A percentile compares a stretch with the other conserved stretches of the same genome.
phyloP scores from a whole-genome alignment of 352 stramenopile species.

The Phytophthora quininea region DNA sequence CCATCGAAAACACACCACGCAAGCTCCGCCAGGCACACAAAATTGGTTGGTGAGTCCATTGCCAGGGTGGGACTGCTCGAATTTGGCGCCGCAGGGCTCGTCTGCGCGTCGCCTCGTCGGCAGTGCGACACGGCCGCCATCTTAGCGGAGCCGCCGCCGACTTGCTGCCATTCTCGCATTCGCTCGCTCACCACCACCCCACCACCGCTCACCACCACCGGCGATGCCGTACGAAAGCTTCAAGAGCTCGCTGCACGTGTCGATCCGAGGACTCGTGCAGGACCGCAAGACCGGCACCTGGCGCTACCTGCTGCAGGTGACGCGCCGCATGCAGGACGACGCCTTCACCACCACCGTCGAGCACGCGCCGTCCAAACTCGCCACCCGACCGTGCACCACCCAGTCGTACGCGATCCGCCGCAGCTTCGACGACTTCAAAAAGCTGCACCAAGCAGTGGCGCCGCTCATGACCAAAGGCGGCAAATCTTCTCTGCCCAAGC shows the following conservation, averaged over 20 bases:
- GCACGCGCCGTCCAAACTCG: background rate
- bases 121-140: background rate
- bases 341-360: constrained; percentile 18
- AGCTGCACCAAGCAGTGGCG: constrained; percentile 57
- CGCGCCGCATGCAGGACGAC: constrained; percentile 46
- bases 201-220: background rate
- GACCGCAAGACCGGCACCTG: constrained; percentile 56
- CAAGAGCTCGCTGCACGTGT: constrained; percentile 55
- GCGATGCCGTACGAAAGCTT: constrained; percentile 84
- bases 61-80: too few relatives aligned
- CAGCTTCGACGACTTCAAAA: constrained; percentile 74
- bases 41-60: background rate
- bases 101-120: background rate
- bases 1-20: background rate
- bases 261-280: constrained; percentile 74
- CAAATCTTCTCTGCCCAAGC: constrained; percentile 43
- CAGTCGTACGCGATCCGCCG: constrained; percentile 68
- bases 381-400: constrained; percentile 9
- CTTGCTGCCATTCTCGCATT: background rate
- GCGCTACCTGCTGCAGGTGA: constrained; percentile 72
- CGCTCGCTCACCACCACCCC: background rate
- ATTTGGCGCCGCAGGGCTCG: background rate
- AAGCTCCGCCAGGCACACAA: background rate
- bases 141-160: background rate
- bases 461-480: constrained; percentile 44